Base-by-base conservation (phyloP, 2,329 filamentous ascomycete genomes). In the Apiospora sp. region DNA sequence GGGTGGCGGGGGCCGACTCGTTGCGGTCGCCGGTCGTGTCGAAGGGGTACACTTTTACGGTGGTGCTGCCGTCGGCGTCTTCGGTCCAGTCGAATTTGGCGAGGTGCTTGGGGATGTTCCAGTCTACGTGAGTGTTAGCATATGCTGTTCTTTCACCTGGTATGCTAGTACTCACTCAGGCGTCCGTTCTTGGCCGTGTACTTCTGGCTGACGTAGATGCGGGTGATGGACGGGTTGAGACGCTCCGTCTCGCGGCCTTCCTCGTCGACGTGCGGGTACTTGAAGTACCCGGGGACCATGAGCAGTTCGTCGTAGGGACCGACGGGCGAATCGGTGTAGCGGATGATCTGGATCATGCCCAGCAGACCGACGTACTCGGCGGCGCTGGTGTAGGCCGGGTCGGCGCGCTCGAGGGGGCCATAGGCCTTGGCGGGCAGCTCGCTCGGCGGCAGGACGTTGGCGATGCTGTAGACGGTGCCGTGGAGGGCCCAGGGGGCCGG, bases 81-180 rank as follows among this genome's bases (percentile, higher is more conserved):
- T 73, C 54, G 49, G 71, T 75, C 74, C 80, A 82, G 24, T 74
- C 75, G 74, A 82, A 82, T 6, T 75, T 74, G 24, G 81, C 81
- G 14, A 81, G 75, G 61, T 81, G 78, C 75, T 82, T 82, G 5
- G 80, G 79, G 37, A 81, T 80, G 69, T 81, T 81, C 80, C 80
- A 82, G 73, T 68, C 81, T 64, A 19, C 3, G 37, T 12, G n/a
- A 5, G 19, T 13, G 51, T 61, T 34, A 61, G 54, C 30, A 37
- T 4, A 19, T 27, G 1, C 6, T 5, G 37, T 41, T 41, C 6
- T 41, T 6, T 7, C 22, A 8, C 34, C 6, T 43, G 27, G 6
- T 7, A 6, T 30, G 19, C 34, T 24, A 30, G 14, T 19, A 48
- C 67, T 68, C 41, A 68, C 67, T 68, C n/a, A 72, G 77, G 61